These are phyloP conservation scores for Corchorus olitorius DNA, from an alignment of 345 rosid species.

Conservation along the genomic window DNA sequence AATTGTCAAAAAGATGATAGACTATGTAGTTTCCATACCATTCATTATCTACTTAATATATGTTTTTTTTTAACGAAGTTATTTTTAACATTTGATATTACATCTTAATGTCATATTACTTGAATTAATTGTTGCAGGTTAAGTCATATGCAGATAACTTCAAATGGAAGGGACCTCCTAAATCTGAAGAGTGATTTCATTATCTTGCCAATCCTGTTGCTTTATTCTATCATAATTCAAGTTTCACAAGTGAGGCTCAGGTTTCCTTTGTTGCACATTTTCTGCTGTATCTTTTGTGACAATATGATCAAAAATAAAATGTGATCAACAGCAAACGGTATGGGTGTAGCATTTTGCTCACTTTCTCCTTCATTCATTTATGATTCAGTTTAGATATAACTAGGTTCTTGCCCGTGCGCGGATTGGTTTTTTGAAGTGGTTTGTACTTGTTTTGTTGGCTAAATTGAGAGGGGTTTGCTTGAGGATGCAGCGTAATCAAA, in stretches of 20 bases:
- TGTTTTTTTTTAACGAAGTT: too few species aligned
- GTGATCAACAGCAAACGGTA: background rate
- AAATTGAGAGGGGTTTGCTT: too few species aligned
- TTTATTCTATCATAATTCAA: background rate
- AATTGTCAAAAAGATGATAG: background rate
- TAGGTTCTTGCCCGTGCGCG: too few species aligned
- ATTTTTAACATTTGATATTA: background rate
- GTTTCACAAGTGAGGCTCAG: slow-evolving; percentile 7
- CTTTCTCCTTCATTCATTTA: background rate
- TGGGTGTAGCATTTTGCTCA: background rate
- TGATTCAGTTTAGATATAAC: background rate
- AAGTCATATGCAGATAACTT: slow-evolving; percentile 89
- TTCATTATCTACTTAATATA: background rate
- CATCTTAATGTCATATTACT: background rate
- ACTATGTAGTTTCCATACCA: background rate
- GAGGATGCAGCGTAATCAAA: too few species aligned
- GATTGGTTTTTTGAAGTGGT: too few species aligned
- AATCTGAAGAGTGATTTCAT: slow-evolving; percentile 39
- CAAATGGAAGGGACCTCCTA: slow-evolving; percentile 81
- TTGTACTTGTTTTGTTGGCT: too few species aligned
- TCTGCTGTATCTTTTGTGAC: slow-evolving; percentile 10
- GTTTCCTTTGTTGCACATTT: slow-evolving; percentile 24
- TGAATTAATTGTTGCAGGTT: slow-evolving; percentile 37
- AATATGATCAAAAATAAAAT: slow-evolving; percentile 4
- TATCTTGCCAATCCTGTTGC: background rate